phyloP scores from a whole-genome alignment of 352 stramenopile genomes.

The Plasmopara muralis region DNA sequence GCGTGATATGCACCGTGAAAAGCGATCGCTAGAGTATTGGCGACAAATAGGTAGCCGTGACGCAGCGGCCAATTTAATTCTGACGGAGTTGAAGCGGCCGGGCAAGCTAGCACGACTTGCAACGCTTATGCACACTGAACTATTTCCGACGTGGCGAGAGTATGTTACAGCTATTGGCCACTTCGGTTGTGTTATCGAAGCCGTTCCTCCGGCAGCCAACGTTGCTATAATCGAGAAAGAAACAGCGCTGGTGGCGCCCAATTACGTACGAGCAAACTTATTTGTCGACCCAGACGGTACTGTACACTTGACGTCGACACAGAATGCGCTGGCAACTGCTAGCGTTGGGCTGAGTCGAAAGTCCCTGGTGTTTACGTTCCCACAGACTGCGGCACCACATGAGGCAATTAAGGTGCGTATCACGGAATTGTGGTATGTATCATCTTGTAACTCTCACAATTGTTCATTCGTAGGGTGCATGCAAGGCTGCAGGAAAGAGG shows the following conservation, averaged over 20 bases:
- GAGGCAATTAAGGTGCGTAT: constrained; percentile 51
- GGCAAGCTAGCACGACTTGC: constrained; percentile 25
- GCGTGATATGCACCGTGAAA: constrained; percentile 54
- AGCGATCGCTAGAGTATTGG: constrained; percentile 60
- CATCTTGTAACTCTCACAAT: background rate
- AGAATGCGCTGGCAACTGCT: constrained; percentile 41
- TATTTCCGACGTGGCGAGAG: constrained; percentile 56
- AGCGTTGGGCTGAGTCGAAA: constrained; percentile 24
- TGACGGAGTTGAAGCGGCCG: constrained; percentile 50
- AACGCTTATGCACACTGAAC: constrained; percentile 30
- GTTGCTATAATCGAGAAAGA: background rate
- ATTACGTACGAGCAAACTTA: constrained; percentile 60
- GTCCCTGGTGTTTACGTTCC: constrained; percentile 62
- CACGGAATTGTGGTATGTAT: background rate
- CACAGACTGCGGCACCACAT: constrained; percentile 68
- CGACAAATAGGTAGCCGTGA: constrained; percentile 57
- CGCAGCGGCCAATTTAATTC: constrained; percentile 41
- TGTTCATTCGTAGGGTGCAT: constrained; percentile 15
- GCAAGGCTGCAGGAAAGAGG: constrained; percentile 12
- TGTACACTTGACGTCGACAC: constrained; percentile 62
- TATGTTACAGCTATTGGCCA: constrained; percentile 53
- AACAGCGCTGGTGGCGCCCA: constrained; percentile 11
- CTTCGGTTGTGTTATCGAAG: constrained; percentile 79
- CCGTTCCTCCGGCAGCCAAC: constrained; percentile 28
- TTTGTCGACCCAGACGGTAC: constrained; percentile 71